Conservation (phyloP, 2,329 filamentous ascomycete genomes). For the Colletotrichum sp. region DNA sequence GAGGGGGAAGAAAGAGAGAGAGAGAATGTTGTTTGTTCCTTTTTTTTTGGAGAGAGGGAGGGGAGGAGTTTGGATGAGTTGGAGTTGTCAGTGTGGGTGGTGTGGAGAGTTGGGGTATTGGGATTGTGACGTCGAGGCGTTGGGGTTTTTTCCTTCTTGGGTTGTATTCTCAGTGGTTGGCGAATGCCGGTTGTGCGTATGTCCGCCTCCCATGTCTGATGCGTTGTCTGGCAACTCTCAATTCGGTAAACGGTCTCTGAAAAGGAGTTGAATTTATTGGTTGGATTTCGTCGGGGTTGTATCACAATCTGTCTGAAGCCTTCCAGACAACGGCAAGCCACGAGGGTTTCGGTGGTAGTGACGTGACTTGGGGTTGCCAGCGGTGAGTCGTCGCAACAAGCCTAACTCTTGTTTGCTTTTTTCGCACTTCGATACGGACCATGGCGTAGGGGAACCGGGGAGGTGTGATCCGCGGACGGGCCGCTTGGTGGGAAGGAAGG, state of each 20-base stretch:
- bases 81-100: neutral
- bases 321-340: neutral
- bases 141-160: neutral
- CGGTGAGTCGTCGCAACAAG: neutral
- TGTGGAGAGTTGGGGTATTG: neutral
- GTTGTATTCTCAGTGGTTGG: too few relatives aligned
- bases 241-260: neutral
- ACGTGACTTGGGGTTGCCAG: neutral
- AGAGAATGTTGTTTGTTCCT: neutral
- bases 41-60: neutral
- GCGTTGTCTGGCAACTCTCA: neutral
- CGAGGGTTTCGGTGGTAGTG: neutral
- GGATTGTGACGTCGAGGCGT: neutral
- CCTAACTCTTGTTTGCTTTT: neutral
- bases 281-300: neutral
- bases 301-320: neutral
- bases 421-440: neutral
- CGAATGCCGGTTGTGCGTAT: neutral
- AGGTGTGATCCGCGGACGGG: neutral
- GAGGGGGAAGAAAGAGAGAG: neutral
- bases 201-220: neutral
- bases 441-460: neutral
- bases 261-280: neutral
- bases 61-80: neutral
- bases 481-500: neutral